These are phyloP conservation scores for Cladorrhinum sp. DNA, from an alignment of 2,329 filamentous ascomycete genomes.

Conservation along the genomic window DNA sequence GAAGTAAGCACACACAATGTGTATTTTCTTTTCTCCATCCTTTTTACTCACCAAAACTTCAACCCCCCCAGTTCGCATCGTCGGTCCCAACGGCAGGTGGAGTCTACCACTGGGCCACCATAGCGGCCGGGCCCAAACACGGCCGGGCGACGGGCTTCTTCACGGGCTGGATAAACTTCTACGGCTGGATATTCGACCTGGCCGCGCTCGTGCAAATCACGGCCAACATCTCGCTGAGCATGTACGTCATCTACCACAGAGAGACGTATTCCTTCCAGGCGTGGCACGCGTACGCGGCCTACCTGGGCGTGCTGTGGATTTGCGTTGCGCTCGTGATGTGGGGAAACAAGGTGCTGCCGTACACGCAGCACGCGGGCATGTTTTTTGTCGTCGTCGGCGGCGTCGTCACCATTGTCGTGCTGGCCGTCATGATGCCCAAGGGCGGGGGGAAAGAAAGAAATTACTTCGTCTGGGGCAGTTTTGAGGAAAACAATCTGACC, in stretches of 20 bases:
- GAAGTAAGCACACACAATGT: slow-evolving; percentile 35
- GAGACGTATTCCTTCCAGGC: slow-evolving; percentile 45
- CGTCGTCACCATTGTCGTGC: slow-evolving; percentile 52
- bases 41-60: neutral
- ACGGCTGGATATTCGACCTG: slow-evolving; percentile 61
- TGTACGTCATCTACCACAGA: slow-evolving; percentile 59
- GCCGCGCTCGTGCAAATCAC: slow-evolving; percentile 58
- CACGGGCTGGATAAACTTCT: slow-evolving; percentile 51
- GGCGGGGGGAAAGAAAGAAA: slow-evolving; percentile 46
- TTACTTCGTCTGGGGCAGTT: slow-evolving; percentile 52
- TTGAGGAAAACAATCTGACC: slow-evolving; percentile 46
- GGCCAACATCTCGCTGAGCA: slow-evolving; percentile 57
- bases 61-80: slow-evolving; percentile 54
- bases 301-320: slow-evolving; percentile 54
- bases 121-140: slow-evolving; percentile 53
- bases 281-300: slow-evolving; percentile 60
- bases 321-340: slow-evolving; percentile 52
- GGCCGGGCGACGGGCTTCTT: slow-evolving; percentile 51
- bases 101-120: slow-evolving; percentile 60
- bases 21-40: neutral
- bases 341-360: slow-evolving; percentile 53
- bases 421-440: slow-evolving; percentile 52
- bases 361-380: slow-evolving; percentile 50
- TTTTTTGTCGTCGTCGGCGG: slow-evolving; percentile 54
- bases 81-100: slow-evolving; percentile 58